phyloP scores from a whole-genome alignment of 495 filamentous ascomycete genomes.

The Staphylotrichum tortipilum region DNA sequence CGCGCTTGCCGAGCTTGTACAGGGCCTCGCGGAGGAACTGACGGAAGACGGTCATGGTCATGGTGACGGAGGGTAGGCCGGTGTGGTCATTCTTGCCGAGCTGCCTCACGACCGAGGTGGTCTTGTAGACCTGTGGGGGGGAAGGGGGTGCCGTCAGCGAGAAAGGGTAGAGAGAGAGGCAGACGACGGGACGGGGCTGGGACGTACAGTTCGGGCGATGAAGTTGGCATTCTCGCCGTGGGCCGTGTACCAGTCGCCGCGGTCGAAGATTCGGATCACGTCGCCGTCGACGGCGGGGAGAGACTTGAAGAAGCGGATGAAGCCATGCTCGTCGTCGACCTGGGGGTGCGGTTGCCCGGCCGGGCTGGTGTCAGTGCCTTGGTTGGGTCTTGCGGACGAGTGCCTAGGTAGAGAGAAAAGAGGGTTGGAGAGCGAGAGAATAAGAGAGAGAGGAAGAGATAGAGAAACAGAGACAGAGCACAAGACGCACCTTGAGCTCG shows the following conservation, averaged over 20 bases:
- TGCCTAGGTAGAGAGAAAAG: no score
- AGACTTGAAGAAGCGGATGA: conserved; percentile 87
- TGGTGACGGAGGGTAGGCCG: conserved; percentile 82
- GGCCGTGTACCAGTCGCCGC: conserved; percentile 90
- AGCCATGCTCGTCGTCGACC: conserved; percentile 94
- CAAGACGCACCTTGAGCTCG: conserved; percentile 64
- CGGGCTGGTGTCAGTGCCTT: no score
- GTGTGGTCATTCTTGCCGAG: conserved; percentile 74
- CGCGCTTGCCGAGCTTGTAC: conserved; percentile 77
- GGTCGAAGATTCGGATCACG: conserved; percentile 82
- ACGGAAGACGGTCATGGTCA: conserved; percentile 87
- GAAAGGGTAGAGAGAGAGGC: background rate
- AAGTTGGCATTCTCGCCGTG: conserved; percentile 90
- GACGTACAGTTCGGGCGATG: conserved; percentile 70
- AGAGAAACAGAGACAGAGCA: background rate
- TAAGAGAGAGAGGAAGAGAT: background rate
- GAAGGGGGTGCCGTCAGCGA: background rate
- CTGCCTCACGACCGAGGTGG: conserved; percentile 86
- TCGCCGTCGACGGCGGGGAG: conserved; percentile 61
- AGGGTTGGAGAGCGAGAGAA: no score
- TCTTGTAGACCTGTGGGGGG: conserved; percentile 71
- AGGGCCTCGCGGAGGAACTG: conserved; percentile 93
- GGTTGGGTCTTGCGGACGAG: no score
- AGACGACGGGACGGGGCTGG: background rate
- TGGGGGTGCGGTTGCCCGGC: no score